These are phyloP conservation scores for Nannizziopsis barbatae DNA, from an alignment of 2,329 filamentous ascomycete genomes.

Conservation along the genomic window DNA sequence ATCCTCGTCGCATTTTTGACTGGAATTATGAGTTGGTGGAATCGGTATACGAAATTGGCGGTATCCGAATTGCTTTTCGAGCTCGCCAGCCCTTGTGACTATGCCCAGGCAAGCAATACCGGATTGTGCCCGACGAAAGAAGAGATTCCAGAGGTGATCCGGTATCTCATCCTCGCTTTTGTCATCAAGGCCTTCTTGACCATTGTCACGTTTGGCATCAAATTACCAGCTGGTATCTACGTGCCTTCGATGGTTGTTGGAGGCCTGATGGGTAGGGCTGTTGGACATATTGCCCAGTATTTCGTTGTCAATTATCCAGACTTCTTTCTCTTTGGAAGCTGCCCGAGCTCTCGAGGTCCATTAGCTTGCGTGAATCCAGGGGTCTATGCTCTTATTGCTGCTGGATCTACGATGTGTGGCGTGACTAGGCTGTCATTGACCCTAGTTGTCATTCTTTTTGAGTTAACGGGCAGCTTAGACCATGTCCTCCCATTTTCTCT, in stretches of 20 bases:
- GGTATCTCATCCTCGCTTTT: slow-evolving; percentile 64
- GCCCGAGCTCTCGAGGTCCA: slow-evolving; percentile 54
- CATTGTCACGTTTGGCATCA: slow-evolving; percentile 86
- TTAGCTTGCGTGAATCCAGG: slow-evolving; percentile 87
- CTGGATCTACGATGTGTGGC: slow-evolving; percentile 94
- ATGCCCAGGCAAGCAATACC: slow-evolving; percentile 52
- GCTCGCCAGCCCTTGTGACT: slow-evolving; percentile 73
- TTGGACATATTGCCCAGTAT: slow-evolving; percentile 78
- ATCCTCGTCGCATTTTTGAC: slow-evolving; percentile 76
- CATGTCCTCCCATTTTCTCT: slow-evolving; percentile 93
- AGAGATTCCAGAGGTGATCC: slow-evolving; percentile 67
- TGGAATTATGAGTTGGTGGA: slow-evolving; percentile 84
- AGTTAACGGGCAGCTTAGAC: slow-evolving; percentile 86
- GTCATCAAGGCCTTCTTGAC: slow-evolving; percentile 84
- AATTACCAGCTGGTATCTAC: slow-evolving; percentile 93
- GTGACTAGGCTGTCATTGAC: slow-evolving; percentile 90
- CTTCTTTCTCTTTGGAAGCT: slow-evolving; percentile 62
- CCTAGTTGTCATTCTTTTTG: slow-evolving; percentile 87
- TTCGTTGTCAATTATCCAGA: slow-evolving; percentile 62
- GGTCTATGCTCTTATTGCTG: slow-evolving; percentile 91
- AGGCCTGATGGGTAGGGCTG: slow-evolving; percentile 75
- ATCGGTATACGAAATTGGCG: slow-evolving; percentile 73
- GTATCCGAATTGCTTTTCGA: slow-evolving; percentile 87
- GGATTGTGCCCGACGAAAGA: slow-evolving; percentile 66
- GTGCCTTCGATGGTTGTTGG: slow-evolving; percentile 98